Percentiles rank a stretch among this genome's conserved stretches.
Conservation (phyloP, 768 basidiomycete genomes). For the Favolaschia claudopus region DNA sequence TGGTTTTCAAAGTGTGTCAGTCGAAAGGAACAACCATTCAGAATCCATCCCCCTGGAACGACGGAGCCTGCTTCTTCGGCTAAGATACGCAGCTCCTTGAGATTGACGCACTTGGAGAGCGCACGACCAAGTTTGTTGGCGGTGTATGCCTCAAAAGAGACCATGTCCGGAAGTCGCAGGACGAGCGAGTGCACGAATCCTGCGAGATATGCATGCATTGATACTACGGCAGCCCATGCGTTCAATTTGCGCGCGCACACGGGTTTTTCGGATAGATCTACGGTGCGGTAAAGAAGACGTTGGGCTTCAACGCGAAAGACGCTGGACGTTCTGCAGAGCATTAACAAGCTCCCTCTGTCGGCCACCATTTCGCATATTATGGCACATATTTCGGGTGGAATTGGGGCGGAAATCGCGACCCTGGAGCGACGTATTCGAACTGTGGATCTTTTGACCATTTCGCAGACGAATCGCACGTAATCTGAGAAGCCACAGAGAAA, state of each 20-base stretch:
- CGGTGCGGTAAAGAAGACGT: not conserved
- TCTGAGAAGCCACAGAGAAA: no score
- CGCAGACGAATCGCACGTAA: no score
- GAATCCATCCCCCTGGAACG: no score
- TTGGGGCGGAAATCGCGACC: no score
- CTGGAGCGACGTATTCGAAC: no score
- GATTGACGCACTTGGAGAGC: not conserved
- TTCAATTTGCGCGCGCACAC: not conserved
- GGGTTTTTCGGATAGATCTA: not conserved
- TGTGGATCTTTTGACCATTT: no score
- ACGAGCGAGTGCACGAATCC: constrained; percentile 1
- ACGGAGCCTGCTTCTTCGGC: no score
- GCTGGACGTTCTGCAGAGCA: not conserved
- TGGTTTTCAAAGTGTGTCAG: not conserved
- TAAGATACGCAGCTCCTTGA: not conserved
- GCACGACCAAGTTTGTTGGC: not conserved
- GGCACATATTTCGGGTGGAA: constrained; percentile 12
- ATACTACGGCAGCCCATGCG: constrained; percentile 6
- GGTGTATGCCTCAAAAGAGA: not conserved
- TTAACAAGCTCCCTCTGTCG: not conserved
- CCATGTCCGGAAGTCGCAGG: not conserved
- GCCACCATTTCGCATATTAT: not conserved
- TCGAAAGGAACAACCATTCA: not conserved
- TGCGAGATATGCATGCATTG: constrained; percentile 5
- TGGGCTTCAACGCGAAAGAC: constrained; percentile 4